Evolutionary conservation across 75 land plant genomes (phyloP), one percentile per base, ranked within the genome.

Genomic region (Selaginella moellendorffii): DNA sequence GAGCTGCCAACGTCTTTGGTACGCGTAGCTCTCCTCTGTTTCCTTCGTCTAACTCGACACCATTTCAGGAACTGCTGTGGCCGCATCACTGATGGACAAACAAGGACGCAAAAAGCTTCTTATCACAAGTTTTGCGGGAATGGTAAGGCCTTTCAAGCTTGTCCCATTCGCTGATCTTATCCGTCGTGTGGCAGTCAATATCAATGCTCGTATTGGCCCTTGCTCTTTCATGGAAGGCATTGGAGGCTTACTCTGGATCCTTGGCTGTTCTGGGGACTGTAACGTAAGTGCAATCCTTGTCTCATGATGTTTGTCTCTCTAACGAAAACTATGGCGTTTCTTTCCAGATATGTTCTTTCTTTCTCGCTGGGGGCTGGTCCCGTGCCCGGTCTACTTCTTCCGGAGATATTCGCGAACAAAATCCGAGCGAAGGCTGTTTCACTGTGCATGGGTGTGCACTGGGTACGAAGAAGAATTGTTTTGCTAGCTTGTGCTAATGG

Each of bases 181-280:
- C 52, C 18, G 10, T 10, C 52, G 10, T 46, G 20, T 22, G 79
- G 30, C 73, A 93, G 98, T 85, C 96, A 52, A 67, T 75, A 56
- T 93, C 98, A 12, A 93, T 93, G 98, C 72, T 93, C 71, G 67
- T 93, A 53, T 82, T 93, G 52, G 83, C 96, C 18, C 58, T 88
- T 53, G 82, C 90, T 8, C 83, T 93, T 69, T 83, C 90, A 1
- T 93, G 95, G 98, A 78, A 76, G 22, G 77, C 72, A 22, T 64
- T 93, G 70, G 77, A 86, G 52, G 78, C 87, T 5, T 93, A 85
- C 68, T 79, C 96, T 20, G 98, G 96, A 56, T 59, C 82, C 14
- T 80, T 93, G 61, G 86, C 98, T 26, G 90, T 93, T 52, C 56
- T 88, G 22, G 98, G 98, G 65, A 93, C 98, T 53, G 90, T 93